Base-by-base conservation (phyloP, 169 alveolate genomes). In the Plasmodium coatneyi region DNA sequence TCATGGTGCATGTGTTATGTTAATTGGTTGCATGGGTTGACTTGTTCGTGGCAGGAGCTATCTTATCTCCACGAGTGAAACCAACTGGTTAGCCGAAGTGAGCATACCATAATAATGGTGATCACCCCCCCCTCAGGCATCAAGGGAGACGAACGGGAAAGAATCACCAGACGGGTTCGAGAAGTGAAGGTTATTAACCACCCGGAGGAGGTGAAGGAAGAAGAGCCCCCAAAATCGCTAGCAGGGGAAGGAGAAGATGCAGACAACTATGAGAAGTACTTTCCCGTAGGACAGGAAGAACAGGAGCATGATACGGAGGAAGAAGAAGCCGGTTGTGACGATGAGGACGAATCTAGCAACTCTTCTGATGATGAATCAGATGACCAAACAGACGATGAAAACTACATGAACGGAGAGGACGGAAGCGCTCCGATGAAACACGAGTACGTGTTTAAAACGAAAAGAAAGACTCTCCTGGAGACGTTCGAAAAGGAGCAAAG, bases 141-240 rank as follows among this genome's bases (percentile, higher is more conserved):
- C 78, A 76, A 78, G 22, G 80, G 81, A 19, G 76, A 76, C 46
- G 80, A 52, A n/a, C 79, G 46, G 14, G 86, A 86, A 54, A 86
- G 93, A 22, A 19, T 56, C n/a, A 78, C 46, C 19, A 49, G 93
- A 39, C 54, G 93, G 25, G 70, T 34, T 10, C 54, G 93, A 19
- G 93, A 86, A 86, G 93, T 86, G 9, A 30, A 49, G 25, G 80
- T 86, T 32, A 74, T 74, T 19, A 72, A 56, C 49, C 32, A 72
- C 39, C n/a, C 41, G 4, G 92, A 39, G 16, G 36, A 32, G 22
- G 19, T 3, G 6, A 49, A 83, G 43, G 79, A 66, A 25, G 54
- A 84, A 14, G 93, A 39, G 1, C n/a, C 7, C 36, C 12, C 16
- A 22, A 66, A 66, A 25, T 19, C 76, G 14, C 14, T 16, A 66